Conservation (phyloP, 768 basidiomycete genomes). For the Russula abietina region DNA sequence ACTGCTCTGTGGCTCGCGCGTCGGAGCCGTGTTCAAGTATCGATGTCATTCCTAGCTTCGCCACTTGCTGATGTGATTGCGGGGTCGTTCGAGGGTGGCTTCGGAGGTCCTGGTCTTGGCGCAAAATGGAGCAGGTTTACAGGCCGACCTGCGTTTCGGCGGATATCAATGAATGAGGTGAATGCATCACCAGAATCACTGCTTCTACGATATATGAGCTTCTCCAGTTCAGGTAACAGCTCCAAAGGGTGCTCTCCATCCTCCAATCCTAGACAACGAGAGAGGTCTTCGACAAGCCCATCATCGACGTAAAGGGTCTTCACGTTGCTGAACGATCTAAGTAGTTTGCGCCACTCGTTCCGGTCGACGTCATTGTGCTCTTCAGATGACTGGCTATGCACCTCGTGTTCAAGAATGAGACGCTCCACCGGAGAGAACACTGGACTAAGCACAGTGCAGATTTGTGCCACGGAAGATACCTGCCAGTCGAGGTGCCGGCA, state of each 20-base stretch:
- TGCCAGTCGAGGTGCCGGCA: too few species aligned
- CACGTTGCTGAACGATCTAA: neutral
- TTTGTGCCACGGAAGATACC: too few species aligned
- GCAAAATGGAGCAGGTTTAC: too few species aligned
- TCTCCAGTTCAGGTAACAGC: neutral
- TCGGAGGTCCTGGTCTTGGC: too few species aligned
- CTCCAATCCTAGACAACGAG: neutral
- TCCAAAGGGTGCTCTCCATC: neutral
- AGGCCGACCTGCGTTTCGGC: neutral
- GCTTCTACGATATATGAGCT: neutral
- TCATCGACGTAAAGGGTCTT: neutral
- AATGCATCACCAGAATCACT: neutral
- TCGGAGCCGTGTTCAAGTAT: too few species aligned
- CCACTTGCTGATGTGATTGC: too few species aligned
- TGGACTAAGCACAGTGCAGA: too few species aligned
- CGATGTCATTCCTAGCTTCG: too few species aligned
- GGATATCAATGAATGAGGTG: slow-evolving; percentile 17
- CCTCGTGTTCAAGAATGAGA: too few species aligned
- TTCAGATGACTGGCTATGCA: neutral
- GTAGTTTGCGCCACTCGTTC: neutral
- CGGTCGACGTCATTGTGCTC: neutral
- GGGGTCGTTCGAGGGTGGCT: too few species aligned
- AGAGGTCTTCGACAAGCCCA: neutral
- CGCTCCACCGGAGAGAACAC: too few species aligned
- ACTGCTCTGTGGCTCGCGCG: too few species aligned